A percentile compares a stretch with the other conserved stretches of the same genome.
Evolutionary conservation across 768 basidiomycete genomes (phyloP).

Genomic region (Dioszegia aurantiaca): DNA sequence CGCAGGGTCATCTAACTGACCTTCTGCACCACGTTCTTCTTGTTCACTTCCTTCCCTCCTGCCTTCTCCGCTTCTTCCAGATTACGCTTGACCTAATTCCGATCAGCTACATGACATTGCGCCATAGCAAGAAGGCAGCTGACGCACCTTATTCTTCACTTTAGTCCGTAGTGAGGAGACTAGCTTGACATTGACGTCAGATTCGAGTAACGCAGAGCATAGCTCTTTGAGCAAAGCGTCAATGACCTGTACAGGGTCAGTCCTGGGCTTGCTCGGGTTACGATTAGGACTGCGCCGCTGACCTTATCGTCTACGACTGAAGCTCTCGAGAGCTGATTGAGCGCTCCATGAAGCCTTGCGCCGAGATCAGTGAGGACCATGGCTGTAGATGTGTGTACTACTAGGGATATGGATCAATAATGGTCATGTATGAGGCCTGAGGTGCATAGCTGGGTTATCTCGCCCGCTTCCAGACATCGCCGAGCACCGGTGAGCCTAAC

Average conservation of each 20-base stretch:
- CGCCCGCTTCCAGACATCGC: not conserved
- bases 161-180: constrained; percentile 81
- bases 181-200: constrained; percentile 97
- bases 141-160: constrained; percentile 78
- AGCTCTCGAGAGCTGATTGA: constrained; percentile 81
- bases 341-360: constrained; percentile 84
- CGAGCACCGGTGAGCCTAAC: not conserved
- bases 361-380: constrained; percentile 98
- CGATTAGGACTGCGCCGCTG: constrained; percentile 23
- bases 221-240: constrained; percentile 94
- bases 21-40: constrained; percentile 88
- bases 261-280: not conserved
- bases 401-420: not conserved
- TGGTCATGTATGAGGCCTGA: not conserved
- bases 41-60: constrained; percentile 68
- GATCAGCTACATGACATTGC: not conserved
- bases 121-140: not conserved
- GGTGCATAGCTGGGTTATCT: not conserved
- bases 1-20: constrained; percentile 54
- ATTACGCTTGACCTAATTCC: constrained; percentile 43
- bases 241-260: constrained; percentile 64
- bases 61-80: constrained; percentile 67
- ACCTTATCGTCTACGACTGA: constrained; percentile 91
- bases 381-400: constrained; percentile 8
- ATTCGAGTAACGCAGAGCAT: constrained; percentile 85